phyloP scores from a whole-genome alignment of 2,329 filamentous ascomycete genomes.

The Trichoderma afroharzianum region DNA sequence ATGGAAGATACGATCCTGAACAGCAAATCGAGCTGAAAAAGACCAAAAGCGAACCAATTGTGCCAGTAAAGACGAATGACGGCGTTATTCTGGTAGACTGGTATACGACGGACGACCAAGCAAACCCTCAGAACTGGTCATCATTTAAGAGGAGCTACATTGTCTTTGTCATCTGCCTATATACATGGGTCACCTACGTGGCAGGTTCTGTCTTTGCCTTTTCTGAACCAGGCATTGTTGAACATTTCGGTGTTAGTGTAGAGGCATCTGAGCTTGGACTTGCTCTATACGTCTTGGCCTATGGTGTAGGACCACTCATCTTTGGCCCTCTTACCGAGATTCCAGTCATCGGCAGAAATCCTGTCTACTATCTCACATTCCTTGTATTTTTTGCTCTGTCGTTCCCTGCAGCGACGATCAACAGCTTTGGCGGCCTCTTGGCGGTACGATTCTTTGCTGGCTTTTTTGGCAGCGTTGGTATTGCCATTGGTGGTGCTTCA shows the following conservation, averaged over 20 bases:
- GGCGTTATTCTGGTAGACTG: constrained; percentile 15
- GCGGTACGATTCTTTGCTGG: constrained; percentile 61
- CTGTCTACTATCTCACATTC: background rate
- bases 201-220: background rate
- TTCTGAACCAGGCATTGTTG: background rate
- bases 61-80: constrained; percentile 2
- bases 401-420: background rate
- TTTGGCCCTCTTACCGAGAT: constrained; percentile 1
- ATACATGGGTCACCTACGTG: constrained; percentile 5
- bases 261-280: constrained; percentile 9
- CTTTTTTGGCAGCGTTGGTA: constrained; percentile 61
- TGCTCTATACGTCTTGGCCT: constrained; percentile 7
- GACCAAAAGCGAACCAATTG: background rate
- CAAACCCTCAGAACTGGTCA: constrained; percentile 16
- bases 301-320: background rate
- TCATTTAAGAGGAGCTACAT: constrained; percentile 6
- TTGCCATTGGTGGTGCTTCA: constrained; percentile 56
- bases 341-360: background rate
- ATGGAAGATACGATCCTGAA: background rate
- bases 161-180: background rate
- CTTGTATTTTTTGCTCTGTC: constrained; percentile 5
- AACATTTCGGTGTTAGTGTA: background rate
- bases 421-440: constrained; percentile 45
- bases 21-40: background rate
- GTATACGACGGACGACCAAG: constrained; percentile 15